Percentiles rank a stretch among this genome's conserved stretches.
Conservation (phyloP, 2,329 filamentous ascomycete species). For the Byssothecium circinans region DNA sequence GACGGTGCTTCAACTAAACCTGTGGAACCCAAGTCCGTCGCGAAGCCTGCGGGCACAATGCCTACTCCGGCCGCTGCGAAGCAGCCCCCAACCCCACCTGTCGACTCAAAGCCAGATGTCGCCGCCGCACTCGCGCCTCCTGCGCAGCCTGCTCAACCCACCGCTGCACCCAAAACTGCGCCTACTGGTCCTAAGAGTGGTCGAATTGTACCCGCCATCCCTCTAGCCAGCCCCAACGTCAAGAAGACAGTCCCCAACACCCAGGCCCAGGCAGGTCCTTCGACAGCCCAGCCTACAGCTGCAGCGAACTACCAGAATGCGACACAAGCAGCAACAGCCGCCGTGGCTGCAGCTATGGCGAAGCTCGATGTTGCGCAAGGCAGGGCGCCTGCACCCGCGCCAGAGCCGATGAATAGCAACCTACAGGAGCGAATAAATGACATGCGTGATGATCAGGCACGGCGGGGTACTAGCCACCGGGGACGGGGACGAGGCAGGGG, state of each 20-base stretch:
- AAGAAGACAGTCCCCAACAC: slow-evolving; percentile 43
- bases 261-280: slow-evolving; percentile 40
- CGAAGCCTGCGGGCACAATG: slow-evolving; percentile 40
- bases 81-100: slow-evolving; percentile 63
- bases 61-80: slow-evolving; percentile 47
- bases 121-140: slow-evolving; percentile 60
- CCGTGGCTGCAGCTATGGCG: slow-evolving; percentile 79
- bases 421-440: slow-evolving; percentile 74
- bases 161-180: slow-evolving; percentile 38
- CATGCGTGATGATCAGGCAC: slow-evolving; percentile 68
- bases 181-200: slow-evolving; percentile 50
- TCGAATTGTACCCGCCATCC: slow-evolving; percentile 67
- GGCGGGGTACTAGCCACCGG: slow-evolving; percentile 50
- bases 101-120: slow-evolving; percentile 68
- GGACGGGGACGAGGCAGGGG: slow-evolving; percentile 55
- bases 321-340: slow-evolving; percentile 73
- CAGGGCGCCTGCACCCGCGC: slow-evolving; percentile 19
- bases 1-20: slow-evolving; percentile 50
- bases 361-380: slow-evolving; percentile 56
- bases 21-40: slow-evolving; percentile 57
- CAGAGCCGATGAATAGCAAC: slow-evolving; percentile 62
- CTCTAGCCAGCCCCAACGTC: slow-evolving; percentile 54
- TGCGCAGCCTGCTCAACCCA: slow-evolving; percentile 37
- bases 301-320: slow-evolving; percentile 60
- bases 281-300: slow-evolving; percentile 42